Percentiles rank a stretch among this genome's conserved stretches.
phyloP scores from a whole-genome alignment of 2,329 filamentous ascomycete genomes.

The Diaporthe capsici region DNA sequence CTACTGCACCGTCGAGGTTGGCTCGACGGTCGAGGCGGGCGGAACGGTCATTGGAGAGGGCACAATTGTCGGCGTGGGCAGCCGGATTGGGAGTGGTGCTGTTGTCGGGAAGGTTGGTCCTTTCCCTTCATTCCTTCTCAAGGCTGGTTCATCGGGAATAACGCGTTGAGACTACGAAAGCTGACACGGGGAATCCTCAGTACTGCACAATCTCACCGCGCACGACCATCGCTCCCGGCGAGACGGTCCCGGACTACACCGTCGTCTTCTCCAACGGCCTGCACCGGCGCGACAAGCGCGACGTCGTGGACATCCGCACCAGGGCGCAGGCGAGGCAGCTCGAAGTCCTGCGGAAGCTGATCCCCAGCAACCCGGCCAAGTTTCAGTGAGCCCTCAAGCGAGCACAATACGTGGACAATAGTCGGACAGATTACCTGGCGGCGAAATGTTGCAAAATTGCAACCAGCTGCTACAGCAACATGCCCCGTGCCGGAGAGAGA shows the following conservation, averaged over 20 bases:
- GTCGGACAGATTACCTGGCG: not conserved
- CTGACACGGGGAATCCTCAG: slow-evolving; percentile 51
- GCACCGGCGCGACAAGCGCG: slow-evolving; percentile 70
- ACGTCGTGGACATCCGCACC: slow-evolving; percentile 74
- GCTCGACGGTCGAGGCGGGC: slow-evolving; percentile 72
- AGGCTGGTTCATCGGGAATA: slow-evolving; percentile 22
- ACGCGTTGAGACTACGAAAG: slow-evolving; percentile 37
- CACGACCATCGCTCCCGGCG: slow-evolving; percentile 70
- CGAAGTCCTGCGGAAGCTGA: slow-evolving; percentile 75
- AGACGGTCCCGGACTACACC: slow-evolving; percentile 74
- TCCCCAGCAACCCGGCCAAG: slow-evolving; percentile 73
- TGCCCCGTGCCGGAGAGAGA: not conserved
- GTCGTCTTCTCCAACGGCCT: slow-evolving; percentile 78
- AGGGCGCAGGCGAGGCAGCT: slow-evolving; percentile 77
- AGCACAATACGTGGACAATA: not conserved
- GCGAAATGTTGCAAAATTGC: not conserved
- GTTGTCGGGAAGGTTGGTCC: slow-evolving; percentile 72
- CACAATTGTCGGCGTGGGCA: slow-evolving; percentile 71
- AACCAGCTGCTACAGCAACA: not conserved
- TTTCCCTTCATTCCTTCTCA: not conserved
- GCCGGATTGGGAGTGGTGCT: slow-evolving; percentile 71
- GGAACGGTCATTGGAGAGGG: slow-evolving; percentile 74
- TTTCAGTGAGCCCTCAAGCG: slow-evolving; percentile 51
- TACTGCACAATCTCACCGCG: slow-evolving; percentile 80
- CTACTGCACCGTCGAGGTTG: slow-evolving; percentile 74